Evolutionary conservation across 805 yeast genomes (phyloP), one percentile per base, ranked within the genome.

Genomic region (Kluyveromyces siamensis): DNA sequence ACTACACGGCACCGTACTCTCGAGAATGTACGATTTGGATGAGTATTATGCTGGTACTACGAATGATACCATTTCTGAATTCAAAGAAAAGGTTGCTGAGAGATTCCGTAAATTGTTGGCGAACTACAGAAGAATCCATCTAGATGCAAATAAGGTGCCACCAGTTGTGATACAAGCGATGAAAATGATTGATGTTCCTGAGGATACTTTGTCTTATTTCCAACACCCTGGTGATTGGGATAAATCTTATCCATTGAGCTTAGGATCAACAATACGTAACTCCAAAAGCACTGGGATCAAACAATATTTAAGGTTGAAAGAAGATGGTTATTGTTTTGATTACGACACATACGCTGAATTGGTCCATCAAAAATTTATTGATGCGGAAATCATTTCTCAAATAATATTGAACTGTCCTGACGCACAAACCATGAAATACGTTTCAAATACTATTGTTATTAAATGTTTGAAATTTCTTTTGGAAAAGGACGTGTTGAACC

Each of bases 11-110:
- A 65, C 65, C 18, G 45, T 71, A 46, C 56, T 71, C 9, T 54
- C 66, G 10, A 71, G 65, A 53, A 59, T 71, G 33, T 61, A 62
- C 48, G 73, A 71, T 48, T 50, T 66, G 45, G 68, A 67, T 41
- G 58, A 61, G 40, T 59, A 60, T 44, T 62, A 60, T 46, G 53
- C 56, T 2, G 60, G 53, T 17, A 44, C 59, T 48, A 61, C 56
- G 17, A 53, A 59, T 6, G 56, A 60, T 33, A 56, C 56, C 16
- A 52, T 67, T 9, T 41, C 55, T 7, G 60, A 64, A 5, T 68
- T 72, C 48, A 70, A 66, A 48, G 51, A 48, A n/a, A 56, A 60
- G 3, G 45, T 69, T 27, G 52, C 64, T 4, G 51, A 55, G 13
- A 58, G 57, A 42, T 71, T 61, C 52, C 52, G 54, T 14, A 57